Base-by-base conservation (phyloP, 495 filamentous ascomycete species). In the Pyrenula massariospora region DNA sequence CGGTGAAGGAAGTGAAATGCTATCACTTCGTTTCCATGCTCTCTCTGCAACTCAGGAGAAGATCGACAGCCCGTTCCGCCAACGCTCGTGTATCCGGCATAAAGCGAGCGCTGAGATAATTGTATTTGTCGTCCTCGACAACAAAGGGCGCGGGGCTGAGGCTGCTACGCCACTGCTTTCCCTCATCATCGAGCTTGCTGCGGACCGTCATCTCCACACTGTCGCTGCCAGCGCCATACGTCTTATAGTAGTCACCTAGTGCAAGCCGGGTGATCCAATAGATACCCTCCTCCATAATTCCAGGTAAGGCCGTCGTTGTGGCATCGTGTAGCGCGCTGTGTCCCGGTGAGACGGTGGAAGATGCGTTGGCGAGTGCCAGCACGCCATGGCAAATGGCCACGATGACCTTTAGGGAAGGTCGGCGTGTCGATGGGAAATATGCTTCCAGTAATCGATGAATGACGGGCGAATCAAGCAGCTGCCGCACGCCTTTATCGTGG, bases 221-320 rank as follows among this genome's bases (percentile, higher is more conserved):
- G 24, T 75, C 73, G 54, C 73, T 77, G 0, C 75, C 71, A 12
- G 72, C 70, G 1, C 77, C 78, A 57, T 77, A 81, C 2, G 77
- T 81, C 67, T 80, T 81, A 59, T 80, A 80, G 57, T 79, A 81
- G 56, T 80, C 77, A 5, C 77, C 77, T 1, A 81, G 65, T 50
- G 78, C 74, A 0, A 65, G 67, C 47, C 76, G 62, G 1, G 78
- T 80, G 1, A 68, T 63, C 72, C 74, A 77, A 52, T 72, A 81
- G 2, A 73, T 71, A 11, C 61, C 55, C 51, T 77, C 72, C 60
- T 81, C 78, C 63, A 80, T 77, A 21, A 63, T 63, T 1, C 70
- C 72, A 21, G 76, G 77, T 55, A 81, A 60, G 15, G 78, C 71
- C 2, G 78, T 81, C 0, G 77, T 79, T 12, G 62, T 67, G 51